Evolutionary conservation across 1,139 yeast species (phyloP).

Genomic region (Candida sanyaensis): DNA sequence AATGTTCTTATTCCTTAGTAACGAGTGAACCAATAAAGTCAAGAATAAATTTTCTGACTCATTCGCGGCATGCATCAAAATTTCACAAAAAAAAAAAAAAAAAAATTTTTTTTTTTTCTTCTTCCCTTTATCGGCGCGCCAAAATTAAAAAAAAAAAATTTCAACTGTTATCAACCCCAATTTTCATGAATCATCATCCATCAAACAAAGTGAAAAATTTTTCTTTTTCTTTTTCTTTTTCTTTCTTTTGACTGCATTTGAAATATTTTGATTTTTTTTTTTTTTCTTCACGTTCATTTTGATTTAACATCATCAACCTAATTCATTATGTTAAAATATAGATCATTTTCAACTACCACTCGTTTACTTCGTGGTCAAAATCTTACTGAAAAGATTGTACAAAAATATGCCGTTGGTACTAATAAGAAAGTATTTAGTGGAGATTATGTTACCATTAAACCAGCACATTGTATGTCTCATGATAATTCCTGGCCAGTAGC

Average conservation of each 20-base stretch:
- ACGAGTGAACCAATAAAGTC: conserved; percentile 23
- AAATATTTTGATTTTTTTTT: not conserved
- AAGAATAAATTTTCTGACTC: conserved; percentile 28
- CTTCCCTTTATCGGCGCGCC: not conserved
- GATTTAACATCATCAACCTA: not conserved
- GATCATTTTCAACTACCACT: conserved; percentile 12
- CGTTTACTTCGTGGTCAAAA: conserved; percentile 59
- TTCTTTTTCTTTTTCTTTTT: not conserved
- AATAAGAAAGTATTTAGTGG: conserved; percentile 76
- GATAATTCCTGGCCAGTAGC: conserved; percentile 99
- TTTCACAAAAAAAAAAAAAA: not conserved
- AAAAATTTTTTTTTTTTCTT: conserved; percentile 5
- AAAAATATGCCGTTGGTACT: conserved; percentile 80
- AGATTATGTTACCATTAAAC: conserved; percentile 91
- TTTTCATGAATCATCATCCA: not conserved
- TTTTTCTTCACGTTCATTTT: not conserved
- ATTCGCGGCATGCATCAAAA: conserved; percentile 15
- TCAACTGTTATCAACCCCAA: not conserved
- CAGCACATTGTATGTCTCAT: conserved; percentile 98
- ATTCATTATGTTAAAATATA: conserved; percentile 9
- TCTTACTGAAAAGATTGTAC: conserved; percentile 93
- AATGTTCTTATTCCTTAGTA: not conserved
- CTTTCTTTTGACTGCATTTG: not conserved
- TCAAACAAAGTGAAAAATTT: not conserved
- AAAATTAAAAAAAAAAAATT: too few species aligned